Percentiles rank a stretch among this genome's conserved stretches.
phyloP scores from a whole-genome alignment of 371 early-diverging fungal genomes.

The Mucor racemosus region DNA sequence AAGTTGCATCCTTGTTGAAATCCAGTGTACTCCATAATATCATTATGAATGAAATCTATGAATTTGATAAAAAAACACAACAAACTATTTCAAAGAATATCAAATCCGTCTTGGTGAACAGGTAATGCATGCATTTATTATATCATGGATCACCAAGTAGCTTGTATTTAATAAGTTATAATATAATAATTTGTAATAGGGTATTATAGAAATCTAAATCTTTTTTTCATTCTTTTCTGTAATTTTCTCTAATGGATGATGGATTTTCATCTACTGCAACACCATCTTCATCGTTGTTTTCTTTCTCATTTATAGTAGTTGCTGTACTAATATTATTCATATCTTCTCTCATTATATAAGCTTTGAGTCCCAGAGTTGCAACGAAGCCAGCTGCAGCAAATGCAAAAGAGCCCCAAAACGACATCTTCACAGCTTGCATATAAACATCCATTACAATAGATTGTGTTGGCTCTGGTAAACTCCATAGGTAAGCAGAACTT shows the following conservation, averaged over 20 bases:
- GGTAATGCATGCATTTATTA: too few relatives aligned
- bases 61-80: too few relatives aligned
- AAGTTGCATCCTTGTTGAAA: too few relatives aligned
- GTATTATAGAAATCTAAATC: too few relatives aligned
- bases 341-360: conserved; percentile 36
- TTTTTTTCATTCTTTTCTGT: background rate
- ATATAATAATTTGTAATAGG: too few relatives aligned
- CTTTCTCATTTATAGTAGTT: background rate
- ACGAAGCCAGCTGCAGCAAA: conserved; percentile 39
- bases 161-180: too few relatives aligned
- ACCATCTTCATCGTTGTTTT: background rate
- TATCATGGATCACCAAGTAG: too few relatives aligned
- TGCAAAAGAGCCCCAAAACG: conserved; percentile 41
- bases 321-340: conserved; percentile 5
- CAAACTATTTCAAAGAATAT: too few relatives aligned
- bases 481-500: conserved; percentile 37
- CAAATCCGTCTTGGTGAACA: too few relatives aligned
- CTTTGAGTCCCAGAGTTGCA: conserved; percentile 33
- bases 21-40: too few relatives aligned
- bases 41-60: too few relatives aligned
- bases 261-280: background rate
- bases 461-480: conserved; percentile 33
- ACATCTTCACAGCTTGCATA: conserved; percentile 38
- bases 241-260: background rate
- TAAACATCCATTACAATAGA: conserved; percentile 33